These are phyloP conservation scores for Aspergillus texensis DNA, from an alignment of 2,329 filamentous ascomycete species.

Conservation along the genomic window DNA sequence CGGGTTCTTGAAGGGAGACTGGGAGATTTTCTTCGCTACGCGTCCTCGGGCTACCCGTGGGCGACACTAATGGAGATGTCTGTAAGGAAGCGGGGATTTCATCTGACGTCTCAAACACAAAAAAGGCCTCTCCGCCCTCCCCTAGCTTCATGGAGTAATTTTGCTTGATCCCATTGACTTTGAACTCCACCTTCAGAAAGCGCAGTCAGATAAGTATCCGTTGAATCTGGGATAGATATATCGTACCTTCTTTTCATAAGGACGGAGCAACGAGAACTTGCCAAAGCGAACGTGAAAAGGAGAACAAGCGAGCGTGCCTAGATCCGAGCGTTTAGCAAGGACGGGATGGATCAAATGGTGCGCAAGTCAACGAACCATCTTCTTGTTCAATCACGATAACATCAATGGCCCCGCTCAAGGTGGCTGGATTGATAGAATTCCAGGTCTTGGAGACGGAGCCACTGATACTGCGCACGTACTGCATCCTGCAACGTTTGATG, in stretches of 20 bases:
- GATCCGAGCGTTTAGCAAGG: background rate
- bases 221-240: background rate
- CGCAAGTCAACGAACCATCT: conserved; percentile 64
- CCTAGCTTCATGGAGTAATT: conserved; percentile 98
- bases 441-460: conserved; percentile 97
- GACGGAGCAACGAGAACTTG: conserved; percentile 93
- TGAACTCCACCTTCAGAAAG: conserved; percentile 75
- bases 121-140: conserved; percentile 96
- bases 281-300: conserved; percentile 99
- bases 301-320: conserved; percentile 77
- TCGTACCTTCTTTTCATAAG: conserved; percentile 85
- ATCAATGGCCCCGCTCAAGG: conserved; percentile 95
- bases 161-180: conserved; percentile 88
- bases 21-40: conserved; percentile 34
- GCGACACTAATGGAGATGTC: conserved; percentile 91
- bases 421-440: conserved; percentile 99
- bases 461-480: conserved; percentile 95
- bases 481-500: conserved; percentile 63
- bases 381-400: conserved; percentile 97
- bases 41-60: conserved; percentile 73
- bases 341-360: background rate
- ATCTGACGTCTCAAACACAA: conserved; percentile 94
- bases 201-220: conserved; percentile 7
- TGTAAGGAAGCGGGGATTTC: conserved; percentile 91
- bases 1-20: conserved; percentile 50